Evolutionary conservation across 75 land plant species (phyloP).

Genomic region (Isoetes taiwanensis): DNA sequence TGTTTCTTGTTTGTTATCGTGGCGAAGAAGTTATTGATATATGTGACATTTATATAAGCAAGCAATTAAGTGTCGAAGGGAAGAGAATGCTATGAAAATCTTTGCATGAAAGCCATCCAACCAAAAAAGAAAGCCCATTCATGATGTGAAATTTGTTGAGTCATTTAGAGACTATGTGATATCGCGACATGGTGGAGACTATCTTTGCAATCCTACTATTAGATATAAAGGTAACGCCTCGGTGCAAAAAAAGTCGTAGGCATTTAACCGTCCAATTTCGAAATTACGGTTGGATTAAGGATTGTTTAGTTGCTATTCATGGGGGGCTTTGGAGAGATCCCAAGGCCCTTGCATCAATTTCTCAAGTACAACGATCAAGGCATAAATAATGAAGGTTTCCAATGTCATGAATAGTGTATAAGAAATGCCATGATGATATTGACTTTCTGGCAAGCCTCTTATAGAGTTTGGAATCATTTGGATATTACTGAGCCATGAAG

Average conservation of each 20-base stretch:
- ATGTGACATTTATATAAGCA: too few species aligned
- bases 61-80: too few species aligned
- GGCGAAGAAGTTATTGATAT: too few species aligned
- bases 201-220: conserved; percentile 84
- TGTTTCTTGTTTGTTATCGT: too few species aligned
- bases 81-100: conserved; percentile 86
- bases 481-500: too few species aligned
- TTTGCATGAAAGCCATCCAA: conserved; percentile 99
- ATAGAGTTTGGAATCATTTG: too few species aligned
- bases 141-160: too few species aligned
- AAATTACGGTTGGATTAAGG: conserved; percentile 87
- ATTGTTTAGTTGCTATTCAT: conserved; percentile 38
- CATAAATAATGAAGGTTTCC: too few species aligned
- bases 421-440: too few species aligned
- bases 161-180: conserved; percentile 35
- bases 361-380: conserved; percentile 62
- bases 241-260: conserved; percentile 17
- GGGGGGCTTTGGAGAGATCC: conserved; percentile 82
- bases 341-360: conserved; percentile 55
- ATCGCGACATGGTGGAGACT: conserved; percentile 87
- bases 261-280: conserved; percentile 41
- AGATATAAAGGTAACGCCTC: conserved; percentile 59
- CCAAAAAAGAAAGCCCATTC: conserved; percentile 89
- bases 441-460: too few species aligned
- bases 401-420: too few species aligned